These are phyloP conservation scores for Sugiyamaella boreocaroliniensis DNA, from an alignment of 805 yeast species.

Conservation along the genomic window DNA sequence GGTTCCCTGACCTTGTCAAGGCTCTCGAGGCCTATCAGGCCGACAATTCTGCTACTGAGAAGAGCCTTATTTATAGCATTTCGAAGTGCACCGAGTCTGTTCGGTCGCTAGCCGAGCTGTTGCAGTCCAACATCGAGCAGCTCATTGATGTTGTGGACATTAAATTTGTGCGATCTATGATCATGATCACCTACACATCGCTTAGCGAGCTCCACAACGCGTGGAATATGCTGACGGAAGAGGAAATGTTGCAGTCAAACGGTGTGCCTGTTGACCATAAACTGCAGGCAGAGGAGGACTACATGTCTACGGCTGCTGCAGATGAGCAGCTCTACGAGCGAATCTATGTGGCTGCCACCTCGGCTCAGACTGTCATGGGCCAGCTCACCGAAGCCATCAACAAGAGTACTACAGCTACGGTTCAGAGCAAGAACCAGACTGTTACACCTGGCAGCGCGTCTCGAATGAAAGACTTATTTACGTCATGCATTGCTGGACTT, in stretches of 20 bases:
- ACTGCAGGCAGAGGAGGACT: slow-evolving; percentile 1
- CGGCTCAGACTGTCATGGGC: slow-evolving; percentile 72
- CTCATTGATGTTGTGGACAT: slow-evolving; percentile 56
- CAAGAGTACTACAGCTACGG: slow-evolving; percentile 34
- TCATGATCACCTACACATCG: slow-evolving; percentile 54
- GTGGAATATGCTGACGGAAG: slow-evolving; percentile 38
- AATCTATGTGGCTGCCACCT: slow-evolving; percentile 52
- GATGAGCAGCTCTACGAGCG: slow-evolving; percentile 65
- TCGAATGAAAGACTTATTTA: slow-evolving; percentile 70
- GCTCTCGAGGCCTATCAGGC: slow-evolving; percentile 36
- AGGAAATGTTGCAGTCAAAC: not conserved
- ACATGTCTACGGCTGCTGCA: slow-evolving; percentile 37
- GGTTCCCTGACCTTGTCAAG: slow-evolving; percentile 41
- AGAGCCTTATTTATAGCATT: slow-evolving; percentile 31
- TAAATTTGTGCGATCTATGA: slow-evolving; percentile 57
- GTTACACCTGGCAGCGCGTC: slow-evolving; percentile 44
- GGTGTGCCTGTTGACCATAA: slow-evolving; percentile 24
- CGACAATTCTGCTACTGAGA: not conserved
- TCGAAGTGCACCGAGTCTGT: slow-evolving; percentile 40
- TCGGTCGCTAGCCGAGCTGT: slow-evolving; percentile 42
- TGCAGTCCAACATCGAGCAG: slow-evolving; percentile 42
- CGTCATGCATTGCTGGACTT: slow-evolving; percentile 70
- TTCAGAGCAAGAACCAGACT: slow-evolving; percentile 19
- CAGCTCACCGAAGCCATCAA: slow-evolving; percentile 48
- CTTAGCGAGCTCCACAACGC: slow-evolving; percentile 65